Evolutionary conservation across 805 yeast species (phyloP).

Genomic region (Nakazawaea wickerhamii): DNA sequence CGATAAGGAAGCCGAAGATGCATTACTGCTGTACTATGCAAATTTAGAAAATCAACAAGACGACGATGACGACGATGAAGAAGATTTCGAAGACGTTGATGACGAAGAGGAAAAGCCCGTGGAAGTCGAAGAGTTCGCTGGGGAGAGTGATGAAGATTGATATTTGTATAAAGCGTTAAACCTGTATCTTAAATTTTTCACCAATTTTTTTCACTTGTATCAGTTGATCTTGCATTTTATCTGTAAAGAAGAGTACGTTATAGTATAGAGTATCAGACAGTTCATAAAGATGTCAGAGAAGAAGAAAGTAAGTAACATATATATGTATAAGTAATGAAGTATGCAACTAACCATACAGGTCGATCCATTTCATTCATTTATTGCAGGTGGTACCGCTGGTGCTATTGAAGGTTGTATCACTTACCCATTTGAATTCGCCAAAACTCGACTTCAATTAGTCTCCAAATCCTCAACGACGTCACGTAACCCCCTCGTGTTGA

Average conservation of each 20-base stretch:
- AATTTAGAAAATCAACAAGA: conserved; percentile 67
- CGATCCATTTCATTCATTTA: conserved; percentile 75
- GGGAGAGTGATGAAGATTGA: conserved; percentile 17
- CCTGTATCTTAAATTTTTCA: too few species aligned
- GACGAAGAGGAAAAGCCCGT: conserved; percentile 23
- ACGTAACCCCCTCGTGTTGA: conserved; percentile 78
- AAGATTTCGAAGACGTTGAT: conserved; percentile 40
- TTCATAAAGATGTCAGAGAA: not conserved
- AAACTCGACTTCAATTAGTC: conserved; percentile 82
- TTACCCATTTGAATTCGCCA: conserved; percentile 96
- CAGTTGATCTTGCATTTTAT: too few species aligned
- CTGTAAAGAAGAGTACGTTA: too few species aligned
- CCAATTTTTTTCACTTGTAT: too few species aligned
- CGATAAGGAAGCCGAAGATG: conserved; percentile 67
- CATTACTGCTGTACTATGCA: conserved; percentile 70
- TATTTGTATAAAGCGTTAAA: too few species aligned
- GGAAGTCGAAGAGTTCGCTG: conserved; percentile 14
- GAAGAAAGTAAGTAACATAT: conserved; percentile 8
- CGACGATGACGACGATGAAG: conserved; percentile 55
- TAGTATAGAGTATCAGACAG: too few species aligned
- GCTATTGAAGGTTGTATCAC: conserved; percentile 91
- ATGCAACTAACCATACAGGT: too few species aligned
- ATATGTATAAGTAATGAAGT: too few species aligned
- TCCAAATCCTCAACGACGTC: conserved; percentile 60
- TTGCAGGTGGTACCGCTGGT: conserved; percentile 96